These are phyloP conservation scores for Fusarium pseudograminearum DNA, from an alignment of 2,329 filamentous ascomycete species.

Conservation along the genomic window DNA sequence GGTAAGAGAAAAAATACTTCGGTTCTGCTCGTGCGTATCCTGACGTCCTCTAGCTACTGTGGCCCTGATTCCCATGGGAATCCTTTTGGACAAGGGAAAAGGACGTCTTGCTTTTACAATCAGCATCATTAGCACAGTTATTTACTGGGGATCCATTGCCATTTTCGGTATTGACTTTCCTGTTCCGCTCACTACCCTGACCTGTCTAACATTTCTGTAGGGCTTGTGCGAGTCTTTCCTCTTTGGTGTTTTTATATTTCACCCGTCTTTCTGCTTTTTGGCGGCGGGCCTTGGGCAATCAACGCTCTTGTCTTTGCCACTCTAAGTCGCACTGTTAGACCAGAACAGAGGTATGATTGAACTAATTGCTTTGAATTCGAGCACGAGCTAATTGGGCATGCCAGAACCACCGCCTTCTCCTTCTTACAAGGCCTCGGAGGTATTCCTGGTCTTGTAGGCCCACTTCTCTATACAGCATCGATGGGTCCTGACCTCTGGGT, in stretches of 20 bases:
- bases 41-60: neutral
- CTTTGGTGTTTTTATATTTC: conserved; percentile 18
- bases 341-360: conserved; percentile 1
- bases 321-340: neutral
- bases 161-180: neutral
- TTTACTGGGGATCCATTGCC: conserved; percentile 9
- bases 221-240: neutral
- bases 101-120: conserved; percentile 1
- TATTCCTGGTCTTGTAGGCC: neutral
- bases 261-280: neutral
- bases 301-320: neutral
- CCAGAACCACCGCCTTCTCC: conserved; percentile 6
- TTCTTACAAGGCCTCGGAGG: conserved; percentile 5
- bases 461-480: neutral
- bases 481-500: neutral
- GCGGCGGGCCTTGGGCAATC: conserved; percentile 2
- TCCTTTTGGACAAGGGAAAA: neutral
- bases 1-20: neutral
- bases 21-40: neutral
- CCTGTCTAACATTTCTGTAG: neutral
- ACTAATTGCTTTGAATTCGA: fast-evolving
- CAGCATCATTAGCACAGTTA: neutral
- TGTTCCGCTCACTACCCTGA: too few species aligned
- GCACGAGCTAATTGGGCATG: neutral
- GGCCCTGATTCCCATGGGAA: conserved; percentile 8